Base-by-base conservation (phyloP, 148 eudicot species). In the Silene uniflora region DNA sequence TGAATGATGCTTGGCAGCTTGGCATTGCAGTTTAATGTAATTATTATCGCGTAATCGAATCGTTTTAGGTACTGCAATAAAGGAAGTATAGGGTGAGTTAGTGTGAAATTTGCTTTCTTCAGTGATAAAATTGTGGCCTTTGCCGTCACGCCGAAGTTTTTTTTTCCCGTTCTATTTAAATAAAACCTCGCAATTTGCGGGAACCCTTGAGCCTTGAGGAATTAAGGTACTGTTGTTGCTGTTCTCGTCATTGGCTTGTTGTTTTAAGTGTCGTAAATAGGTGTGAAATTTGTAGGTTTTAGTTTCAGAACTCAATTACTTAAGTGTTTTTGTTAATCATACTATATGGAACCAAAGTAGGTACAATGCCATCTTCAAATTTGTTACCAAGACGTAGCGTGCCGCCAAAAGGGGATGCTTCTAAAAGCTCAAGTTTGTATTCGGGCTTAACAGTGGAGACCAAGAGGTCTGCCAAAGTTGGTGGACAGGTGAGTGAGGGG, bases 311-410 rank as follows among this genome's bases (percentile, higher is more conserved):
- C 44, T 39, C 44, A 29, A 9, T 35, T 0, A 0, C 39, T 0
- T 35, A n/a, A n/a, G n/a, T n/a, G n/a, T 35, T 35, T 35, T 5
- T 2, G 2, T 35, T 35, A 35, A 35, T 35, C 6, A 5, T 35
- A 35, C 12, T 25, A 7, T 14, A 64, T 44, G 71, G 7, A 72
- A 21, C 19, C 35, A 69, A 66, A 66, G 22, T 76, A 94, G 97
- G 93, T 82, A 76, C 82, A 67, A 85, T 86, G 89, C 91, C 78
- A 67, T 81, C 91, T 23, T 83, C 76, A 62, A 83, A 55, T 56
- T 75, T 88, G 73, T 85, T 83, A 85, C 93, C 97, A 14, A 89
- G 88, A 80, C 92, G 98, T 47, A 68, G 62, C 17, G 62, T 90
- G 79, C 85, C 79, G 60, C 82, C 93, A 19, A 87, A 80, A 71